phyloP scores from a whole-genome alignment of 2,329 filamentous ascomycete genomes.

The Monosporascus sp. region DNA sequence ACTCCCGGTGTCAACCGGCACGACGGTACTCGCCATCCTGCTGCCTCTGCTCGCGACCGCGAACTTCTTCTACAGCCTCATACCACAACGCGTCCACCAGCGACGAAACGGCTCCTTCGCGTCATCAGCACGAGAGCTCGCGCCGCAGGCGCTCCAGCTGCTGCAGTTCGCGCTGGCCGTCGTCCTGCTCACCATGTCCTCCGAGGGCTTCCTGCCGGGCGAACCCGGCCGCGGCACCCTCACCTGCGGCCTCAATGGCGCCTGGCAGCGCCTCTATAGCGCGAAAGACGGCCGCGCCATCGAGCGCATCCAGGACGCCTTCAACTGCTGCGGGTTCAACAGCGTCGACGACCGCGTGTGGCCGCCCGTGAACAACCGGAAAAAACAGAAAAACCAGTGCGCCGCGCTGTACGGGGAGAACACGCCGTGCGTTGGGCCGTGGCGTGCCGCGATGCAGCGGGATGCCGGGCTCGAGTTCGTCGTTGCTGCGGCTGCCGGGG shows the following conservation, averaged over 20 bases:
- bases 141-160: slow-evolving; percentile 32
- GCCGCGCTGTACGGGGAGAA: slow-evolving; percentile 38
- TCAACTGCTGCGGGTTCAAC: slow-evolving; percentile 62
- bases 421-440: slow-evolving; percentile 45
- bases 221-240: slow-evolving; percentile 19
- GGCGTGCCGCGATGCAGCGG: slow-evolving; percentile 49
- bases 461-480: slow-evolving; percentile 50
- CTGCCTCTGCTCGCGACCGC: slow-evolving; percentile 22
- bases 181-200: slow-evolving; percentile 37
- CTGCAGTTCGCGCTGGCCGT: slow-evolving; percentile 37
- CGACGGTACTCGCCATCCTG: slow-evolving; percentile 22
- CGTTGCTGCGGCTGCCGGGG: slow-evolving; percentile 45
- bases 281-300: slow-evolving; percentile 45
- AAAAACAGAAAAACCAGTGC: no score
- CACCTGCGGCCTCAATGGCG: slow-evolving; percentile 49
- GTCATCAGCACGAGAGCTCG: slow-evolving; percentile 11
- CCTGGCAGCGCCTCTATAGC: slow-evolving; percentile 51
- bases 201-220: slow-evolving; percentile 29
- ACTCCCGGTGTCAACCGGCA: slow-evolving; percentile 23
- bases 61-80: slow-evolving; percentile 18
- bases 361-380: slow-evolving; percentile 26
- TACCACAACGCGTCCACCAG: slow-evolving; percentile 6
- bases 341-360: slow-evolving; percentile 54
- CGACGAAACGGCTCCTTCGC: background rate
- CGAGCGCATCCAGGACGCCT: slow-evolving; percentile 56